Evolutionary conservation across 2,329 filamentous ascomycete genomes (phyloP), one percentile per base, ranked within the genome.

Genomic region (Teratosphaeria pseudoeucalypti): DNA sequence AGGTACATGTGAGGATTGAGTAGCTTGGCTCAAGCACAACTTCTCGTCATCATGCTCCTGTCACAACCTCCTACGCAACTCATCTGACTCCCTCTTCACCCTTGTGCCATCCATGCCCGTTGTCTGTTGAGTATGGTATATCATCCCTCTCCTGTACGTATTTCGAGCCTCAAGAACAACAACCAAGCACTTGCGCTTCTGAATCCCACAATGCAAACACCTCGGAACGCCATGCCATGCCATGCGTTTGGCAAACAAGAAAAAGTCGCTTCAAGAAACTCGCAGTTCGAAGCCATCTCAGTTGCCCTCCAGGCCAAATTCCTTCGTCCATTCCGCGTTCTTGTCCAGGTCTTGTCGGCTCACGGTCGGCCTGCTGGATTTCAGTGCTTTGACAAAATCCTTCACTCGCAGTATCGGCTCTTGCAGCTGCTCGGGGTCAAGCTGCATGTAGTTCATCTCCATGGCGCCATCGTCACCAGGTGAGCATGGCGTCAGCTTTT

Each of bases 301-400:
- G n/a, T 49, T 49, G 19, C 92, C 92, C 73, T 96, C 92, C 72
- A 90, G 95, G 59, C 92, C 92, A 76, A 97, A 97, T 76, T 97
- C 92, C 69, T 87, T 83, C 10, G 94, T 99, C 94, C 94, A 99
- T 53, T 96, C 91, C 54, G 88, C 81, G 73, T 92, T 96, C 69
- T 84, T 82, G 66, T 85, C 82, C 54, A 99, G 81, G 72, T 99
- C 95, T 56, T 91, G 90, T 56, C 83, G 81, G 57, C 90, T 94
- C 57, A 99, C 94, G 0, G 94, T 97, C 26, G 94, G 94, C 70
- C 94, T 80, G 56, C 90, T 90, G 54, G 86, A 85, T 71, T 90
- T 92, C 69, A 99, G 88, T 1, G 94, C 92, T 73, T 92, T 90
- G 72, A 95, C 81, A 71, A 99, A 97, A 74, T 99, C 94, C 73